These are phyloP conservation scores for Jatropha curcas DNA, from an alignment of 345 rosid genomes.

Conservation along the genomic window DNA sequence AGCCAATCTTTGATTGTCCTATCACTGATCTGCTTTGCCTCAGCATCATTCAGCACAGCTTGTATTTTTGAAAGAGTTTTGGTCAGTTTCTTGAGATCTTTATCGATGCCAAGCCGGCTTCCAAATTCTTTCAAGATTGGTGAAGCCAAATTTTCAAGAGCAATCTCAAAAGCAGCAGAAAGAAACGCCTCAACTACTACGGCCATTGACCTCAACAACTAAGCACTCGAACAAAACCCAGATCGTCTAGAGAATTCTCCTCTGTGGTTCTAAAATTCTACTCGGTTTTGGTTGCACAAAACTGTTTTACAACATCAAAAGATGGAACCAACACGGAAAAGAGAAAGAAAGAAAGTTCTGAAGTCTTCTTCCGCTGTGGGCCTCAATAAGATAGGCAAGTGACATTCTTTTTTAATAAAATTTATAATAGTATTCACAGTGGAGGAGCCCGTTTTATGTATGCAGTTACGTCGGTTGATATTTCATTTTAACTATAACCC, in stretches of 20 bases:
- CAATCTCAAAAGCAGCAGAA: conserved; percentile 18
- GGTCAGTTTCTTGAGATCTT: conserved; percentile 13
- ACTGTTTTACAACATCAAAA: too few relatives aligned
- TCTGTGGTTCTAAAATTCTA: neutral
- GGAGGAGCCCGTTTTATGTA: too few relatives aligned
- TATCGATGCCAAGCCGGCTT: neutral
- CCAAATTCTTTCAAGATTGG: conserved; percentile 14
- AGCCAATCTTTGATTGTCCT: conserved; percentile 22
- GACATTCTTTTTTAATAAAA: too few relatives aligned
- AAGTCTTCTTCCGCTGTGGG: neutral
- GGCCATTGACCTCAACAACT: neutral
- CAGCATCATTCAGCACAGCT: conserved; percentile 30
- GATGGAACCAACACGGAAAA: neutral
- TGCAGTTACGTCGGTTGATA: too few relatives aligned
- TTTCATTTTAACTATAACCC: too few relatives aligned
- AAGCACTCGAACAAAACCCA: neutral
- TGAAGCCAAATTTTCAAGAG: conserved; percentile 13
- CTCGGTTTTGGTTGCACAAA: neutral
- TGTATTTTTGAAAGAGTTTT: conserved; percentile 11
- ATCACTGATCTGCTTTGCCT: conserved; percentile 15
- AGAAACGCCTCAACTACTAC: conserved; percentile 16
- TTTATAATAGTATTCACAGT: too few relatives aligned
- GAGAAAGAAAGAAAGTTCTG: neutral
- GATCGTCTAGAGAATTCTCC: neutral
- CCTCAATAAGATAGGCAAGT: too few relatives aligned